These are phyloP conservation scores for Aquilaria malaccensis DNA, from an alignment of 345 rosid genomes.

Conservation along the genomic window DNA sequence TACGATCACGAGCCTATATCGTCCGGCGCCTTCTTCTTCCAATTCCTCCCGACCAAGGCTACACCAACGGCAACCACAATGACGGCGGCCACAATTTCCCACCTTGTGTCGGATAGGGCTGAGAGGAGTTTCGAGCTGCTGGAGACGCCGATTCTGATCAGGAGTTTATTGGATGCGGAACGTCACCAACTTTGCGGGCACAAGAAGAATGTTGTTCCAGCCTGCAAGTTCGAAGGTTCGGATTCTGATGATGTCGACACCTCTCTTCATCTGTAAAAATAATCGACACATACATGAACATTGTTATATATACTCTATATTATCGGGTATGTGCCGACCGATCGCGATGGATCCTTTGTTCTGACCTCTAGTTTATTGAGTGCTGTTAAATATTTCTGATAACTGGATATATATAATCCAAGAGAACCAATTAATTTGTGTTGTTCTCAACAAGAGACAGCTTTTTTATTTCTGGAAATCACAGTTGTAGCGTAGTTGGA, in stretches of 20 bases:
- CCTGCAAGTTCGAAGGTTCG: conserved; percentile 5
- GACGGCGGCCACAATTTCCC: conserved; percentile 11
- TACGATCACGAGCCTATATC: conserved; percentile 2
- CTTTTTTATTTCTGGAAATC: no score
- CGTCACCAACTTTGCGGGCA: no score
- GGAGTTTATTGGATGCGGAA: no score
- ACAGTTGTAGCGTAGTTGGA: no score
- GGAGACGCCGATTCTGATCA: conserved; percentile 1
- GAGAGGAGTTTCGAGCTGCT: conserved; percentile 8
- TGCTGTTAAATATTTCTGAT: no score
- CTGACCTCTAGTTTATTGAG: no score
- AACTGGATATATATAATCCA: no score
- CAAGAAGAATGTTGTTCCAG: background rate
- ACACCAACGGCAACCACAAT: conserved; percentile 12
- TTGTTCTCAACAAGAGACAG: no score
- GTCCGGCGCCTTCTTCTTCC: conserved; percentile 24
- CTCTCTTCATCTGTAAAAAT: conserved; percentile 59
- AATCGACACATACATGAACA: background rate
- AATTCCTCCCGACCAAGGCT: conserved; percentile 31
- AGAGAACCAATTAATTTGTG: no score
- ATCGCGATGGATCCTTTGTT: no score
- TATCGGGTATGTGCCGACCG: no score
- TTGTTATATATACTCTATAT: no score
- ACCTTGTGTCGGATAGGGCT: conserved; percentile 15
- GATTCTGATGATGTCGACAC: conserved; percentile 51